phyloP scores from a whole-genome alignment of 2,329 filamentous ascomycete species.

The Xylaria sp. region DNA sequence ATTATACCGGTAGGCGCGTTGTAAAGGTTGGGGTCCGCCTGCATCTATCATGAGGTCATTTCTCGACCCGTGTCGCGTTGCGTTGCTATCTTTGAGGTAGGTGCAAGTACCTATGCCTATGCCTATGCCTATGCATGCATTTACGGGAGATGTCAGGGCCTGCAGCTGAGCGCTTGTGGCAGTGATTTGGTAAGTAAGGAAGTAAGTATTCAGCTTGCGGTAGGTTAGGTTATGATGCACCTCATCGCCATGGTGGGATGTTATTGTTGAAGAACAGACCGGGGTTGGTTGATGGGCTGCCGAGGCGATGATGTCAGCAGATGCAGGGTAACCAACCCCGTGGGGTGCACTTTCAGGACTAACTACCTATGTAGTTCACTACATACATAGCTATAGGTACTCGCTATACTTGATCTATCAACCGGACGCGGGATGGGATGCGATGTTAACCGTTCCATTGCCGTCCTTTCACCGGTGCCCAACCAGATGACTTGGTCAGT shows the following conservation, averaged over 20 bases:
- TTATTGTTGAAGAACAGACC: background rate
- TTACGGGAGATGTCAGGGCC: background rate
- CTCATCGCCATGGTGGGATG: background rate
- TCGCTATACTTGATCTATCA: background rate
- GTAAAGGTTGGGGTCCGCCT: background rate
- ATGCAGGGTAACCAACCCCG: conserved; percentile 11
- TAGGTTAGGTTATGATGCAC: background rate
- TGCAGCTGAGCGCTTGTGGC: conserved; percentile 3
- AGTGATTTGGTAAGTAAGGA: background rate
- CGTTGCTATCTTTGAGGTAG: background rate
- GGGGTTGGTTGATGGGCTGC: background rate
- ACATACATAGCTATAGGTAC: background rate
- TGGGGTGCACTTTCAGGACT: background rate
- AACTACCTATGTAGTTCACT: background rate
- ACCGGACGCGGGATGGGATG: background rate
- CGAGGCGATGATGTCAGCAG: conserved; percentile 28
- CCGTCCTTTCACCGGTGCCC: conserved; percentile 3
- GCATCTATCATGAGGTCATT: conserved; percentile 15
- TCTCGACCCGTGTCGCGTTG: background rate
- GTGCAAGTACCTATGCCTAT: too few species aligned
- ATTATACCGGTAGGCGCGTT: background rate
- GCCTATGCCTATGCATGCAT: background rate
- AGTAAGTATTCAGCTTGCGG: background rate
- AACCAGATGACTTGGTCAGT: conserved; percentile 15
- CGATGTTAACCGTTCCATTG: background rate